phyloP scores from a whole-genome alignment of 345 rosid species.

The Eucalyptus lansdowneana region DNA sequence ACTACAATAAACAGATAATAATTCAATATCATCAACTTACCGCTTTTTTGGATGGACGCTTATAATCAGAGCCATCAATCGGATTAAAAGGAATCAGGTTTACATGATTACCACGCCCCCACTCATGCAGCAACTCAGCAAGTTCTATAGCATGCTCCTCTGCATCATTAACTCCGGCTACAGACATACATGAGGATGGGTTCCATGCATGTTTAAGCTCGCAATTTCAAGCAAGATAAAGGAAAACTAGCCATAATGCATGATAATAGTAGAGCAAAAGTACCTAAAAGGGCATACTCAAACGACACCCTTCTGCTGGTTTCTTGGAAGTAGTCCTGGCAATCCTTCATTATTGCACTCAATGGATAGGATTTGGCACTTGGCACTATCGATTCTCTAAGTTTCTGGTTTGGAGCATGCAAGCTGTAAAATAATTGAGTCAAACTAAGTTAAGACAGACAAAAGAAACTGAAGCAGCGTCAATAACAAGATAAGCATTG shows the following conservation, averaged over 20 bases:
- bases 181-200: background rate
- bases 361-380: conserved; percentile 95
- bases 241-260: background rate
- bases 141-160: conserved; percentile 75
- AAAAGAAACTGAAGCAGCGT: background rate
- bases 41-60: conserved; percentile 67
- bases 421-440: conserved; percentile 27
- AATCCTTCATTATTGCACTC: conserved; percentile 86
- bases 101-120: conserved; percentile 81
- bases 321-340: conserved; percentile 71
- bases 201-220: background rate
- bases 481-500: background rate
- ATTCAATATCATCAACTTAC: conserved; percentile 15
- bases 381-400: conserved; percentile 82
- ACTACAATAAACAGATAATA: background rate
- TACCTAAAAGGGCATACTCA: conserved; percentile 93
- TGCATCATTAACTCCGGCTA: conserved; percentile 89
- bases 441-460: background rate
- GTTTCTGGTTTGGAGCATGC: conserved; percentile 90
- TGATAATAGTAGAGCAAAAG: background rate
- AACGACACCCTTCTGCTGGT: conserved; percentile 84
- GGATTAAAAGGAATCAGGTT: conserved; percentile 93
- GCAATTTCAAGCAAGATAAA: background rate
- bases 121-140: conserved; percentile 66
- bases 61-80: conserved; percentile 76